Conservation (phyloP, 2,329 filamentous ascomycete species). For the Magnaporthiopsis rhizophila region DNA sequence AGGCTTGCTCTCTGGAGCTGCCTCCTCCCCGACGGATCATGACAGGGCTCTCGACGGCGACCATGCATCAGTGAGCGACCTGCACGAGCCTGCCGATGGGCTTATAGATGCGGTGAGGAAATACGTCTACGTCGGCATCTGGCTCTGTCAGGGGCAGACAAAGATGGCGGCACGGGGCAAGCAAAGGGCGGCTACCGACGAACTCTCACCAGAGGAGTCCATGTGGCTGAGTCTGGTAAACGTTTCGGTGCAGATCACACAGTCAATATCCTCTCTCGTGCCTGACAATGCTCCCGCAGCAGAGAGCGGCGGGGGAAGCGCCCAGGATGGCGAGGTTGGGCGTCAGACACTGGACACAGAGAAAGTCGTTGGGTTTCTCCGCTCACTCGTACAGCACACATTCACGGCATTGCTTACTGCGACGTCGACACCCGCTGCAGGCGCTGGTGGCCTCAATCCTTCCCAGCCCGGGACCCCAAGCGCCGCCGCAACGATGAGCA, state of each 20-base stretch:
- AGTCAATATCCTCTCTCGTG: constrained; percentile 51
- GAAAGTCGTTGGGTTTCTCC: constrained; percentile 59
- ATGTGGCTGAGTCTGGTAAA: constrained; percentile 57
- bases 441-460: constrained; percentile 14
- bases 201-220: constrained; percentile 43
- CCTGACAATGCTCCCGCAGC: constrained; percentile 20
- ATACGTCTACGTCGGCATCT: constrained; percentile 87
- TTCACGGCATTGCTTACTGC: constrained; percentile 80
- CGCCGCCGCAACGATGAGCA: constrained; percentile 3
- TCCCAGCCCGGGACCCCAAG: constrained; percentile 27
- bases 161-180: constrained; percentile 45
- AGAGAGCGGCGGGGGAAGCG: constrained; percentile 9
- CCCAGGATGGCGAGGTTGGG: background rate
- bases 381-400: constrained; percentile 76
- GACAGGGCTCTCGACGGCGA: constrained; percentile 27
- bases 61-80: constrained; percentile 19
- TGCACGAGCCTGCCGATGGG: constrained; percentile 62
- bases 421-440: constrained; percentile 45
- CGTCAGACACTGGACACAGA: constrained; percentile 39
- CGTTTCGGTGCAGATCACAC: constrained; percentile 54
- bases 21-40: background rate
- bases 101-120: constrained; percentile 75
- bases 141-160: constrained; percentile 85
- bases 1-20: constrained; percentile 57
- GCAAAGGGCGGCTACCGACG: constrained; percentile 34